Conservation (phyloP, 2,329 filamentous ascomycete genomes). For the Lachnellula subtilissima region DNA sequence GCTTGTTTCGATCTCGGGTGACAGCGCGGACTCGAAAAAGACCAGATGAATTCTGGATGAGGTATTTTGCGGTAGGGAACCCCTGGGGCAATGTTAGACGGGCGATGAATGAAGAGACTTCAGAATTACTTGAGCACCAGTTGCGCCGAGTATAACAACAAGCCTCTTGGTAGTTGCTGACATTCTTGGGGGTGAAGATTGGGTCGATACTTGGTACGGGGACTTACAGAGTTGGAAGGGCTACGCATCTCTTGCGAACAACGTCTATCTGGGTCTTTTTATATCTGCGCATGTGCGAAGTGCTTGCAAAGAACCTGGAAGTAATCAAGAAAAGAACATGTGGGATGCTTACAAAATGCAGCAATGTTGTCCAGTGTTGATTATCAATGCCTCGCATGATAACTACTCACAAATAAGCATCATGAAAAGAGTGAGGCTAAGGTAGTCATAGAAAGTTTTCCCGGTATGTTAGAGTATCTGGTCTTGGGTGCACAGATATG, state of each 20-base stretch:
- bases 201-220: too few relatives aligned
- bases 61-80: conserved; percentile 39
- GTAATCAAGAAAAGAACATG: neutral
- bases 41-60: conserved; percentile 41
- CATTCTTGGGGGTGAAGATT: neutral
- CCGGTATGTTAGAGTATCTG: too few relatives aligned
- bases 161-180: conserved; percentile 24
- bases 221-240: too few relatives aligned
- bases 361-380: neutral
- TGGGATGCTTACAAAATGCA: neutral
- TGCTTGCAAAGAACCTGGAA: neutral
- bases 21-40: conserved; percentile 45
- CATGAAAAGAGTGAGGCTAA: too few relatives aligned
- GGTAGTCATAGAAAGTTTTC: too few relatives aligned
- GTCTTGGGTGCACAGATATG: too few relatives aligned
- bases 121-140: conserved; percentile 44
- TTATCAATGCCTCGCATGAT: too few relatives aligned
- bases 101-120: conserved; percentile 21
- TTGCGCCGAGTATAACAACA: conserved; percentile 40
- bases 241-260: neutral
- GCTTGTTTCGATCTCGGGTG: conserved; percentile 39
- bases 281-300: neutral
- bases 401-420: too few relatives aligned
- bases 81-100: conserved; percentile 40
- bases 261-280: neutral